A percentile compares a stretch with the other conserved stretches of the same genome.
phyloP scores from a whole-genome alignment of 306 rosid genomes.

The Ormosia emarginata region DNA sequence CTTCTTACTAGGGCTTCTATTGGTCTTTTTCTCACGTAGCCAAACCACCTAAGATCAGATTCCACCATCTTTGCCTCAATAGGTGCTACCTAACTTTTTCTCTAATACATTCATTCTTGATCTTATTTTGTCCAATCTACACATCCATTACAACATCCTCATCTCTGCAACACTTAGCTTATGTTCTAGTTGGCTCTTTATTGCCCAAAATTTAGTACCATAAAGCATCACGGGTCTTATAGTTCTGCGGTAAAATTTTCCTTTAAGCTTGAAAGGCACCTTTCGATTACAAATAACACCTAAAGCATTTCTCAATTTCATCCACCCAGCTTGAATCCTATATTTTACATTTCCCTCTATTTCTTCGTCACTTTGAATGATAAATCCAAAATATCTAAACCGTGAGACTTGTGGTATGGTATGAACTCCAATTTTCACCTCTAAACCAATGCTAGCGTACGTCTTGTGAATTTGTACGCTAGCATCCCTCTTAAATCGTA shows the following conservation, averaged over 20 bases:
- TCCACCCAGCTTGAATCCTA: background rate
- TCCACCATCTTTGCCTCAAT: too few species aligned
- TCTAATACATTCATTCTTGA: background rate
- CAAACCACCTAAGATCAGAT: too few species aligned
- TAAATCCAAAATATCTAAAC: too few species aligned
- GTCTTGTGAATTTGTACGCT: background rate
- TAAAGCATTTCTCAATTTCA: background rate
- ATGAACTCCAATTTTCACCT: too few species aligned
- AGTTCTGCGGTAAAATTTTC: background rate
- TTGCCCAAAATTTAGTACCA: background rate
- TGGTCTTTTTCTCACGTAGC: background rate
- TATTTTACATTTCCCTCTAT: background rate
- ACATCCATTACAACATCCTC: background rate
- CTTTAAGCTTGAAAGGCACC: background rate
- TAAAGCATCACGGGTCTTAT: background rate
- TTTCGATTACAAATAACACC: background rate
- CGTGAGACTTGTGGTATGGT: too few species aligned
- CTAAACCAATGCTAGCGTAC: background rate
- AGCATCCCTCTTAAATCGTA: slow-evolving; percentile 12
- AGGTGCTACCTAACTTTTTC: background rate
- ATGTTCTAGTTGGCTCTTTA: background rate
- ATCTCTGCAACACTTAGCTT: background rate
- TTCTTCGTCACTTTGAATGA: too few species aligned
- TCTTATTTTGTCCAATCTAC: background rate
- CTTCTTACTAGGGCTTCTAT: background rate